Evolutionary conservation across 106 monocot species (phyloP).

Genomic region (Dactylorhiza incarnata): DNA sequence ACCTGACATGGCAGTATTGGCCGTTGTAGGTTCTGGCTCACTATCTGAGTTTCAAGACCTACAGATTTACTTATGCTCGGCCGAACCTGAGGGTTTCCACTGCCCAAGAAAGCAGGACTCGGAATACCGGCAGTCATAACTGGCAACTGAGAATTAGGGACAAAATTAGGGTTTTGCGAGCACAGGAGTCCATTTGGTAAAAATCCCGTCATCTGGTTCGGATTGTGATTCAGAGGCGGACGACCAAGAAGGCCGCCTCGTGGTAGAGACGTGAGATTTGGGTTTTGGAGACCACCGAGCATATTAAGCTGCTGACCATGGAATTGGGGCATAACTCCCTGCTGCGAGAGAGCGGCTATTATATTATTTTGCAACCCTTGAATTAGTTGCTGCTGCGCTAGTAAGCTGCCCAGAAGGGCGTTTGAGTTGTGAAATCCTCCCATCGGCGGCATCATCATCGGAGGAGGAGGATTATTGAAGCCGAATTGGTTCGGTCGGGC

Average conservation of each 20-base stretch:
- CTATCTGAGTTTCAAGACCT: background rate
- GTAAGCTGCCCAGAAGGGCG: background rate
- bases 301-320: constrained; percentile 1
- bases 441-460: background rate
- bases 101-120: background rate
- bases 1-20: background rate
- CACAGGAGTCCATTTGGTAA: background rate
- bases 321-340: background rate
- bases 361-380: constrained; percentile 8
- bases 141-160: background rate
- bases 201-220: constrained; percentile 8
- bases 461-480: constrained; percentile 6
- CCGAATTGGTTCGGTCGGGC: constrained; percentile 1
- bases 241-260: background rate
- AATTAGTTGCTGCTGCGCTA: background rate
- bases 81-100: background rate
- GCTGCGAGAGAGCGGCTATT: background rate
- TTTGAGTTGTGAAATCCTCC: constrained; percentile 3
- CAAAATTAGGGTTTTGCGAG: constrained; percentile 2
- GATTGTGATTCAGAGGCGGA: background rate
- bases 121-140: background rate
- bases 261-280: background rate
- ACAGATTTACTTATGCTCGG: background rate
- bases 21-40: background rate
- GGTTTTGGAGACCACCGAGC: constrained; percentile 2